Evolutionary conservation across 2,329 filamentous ascomycete genomes (phyloP), one percentile per base, ranked within the genome.

Genomic region (Talaromyces sp.): DNA sequence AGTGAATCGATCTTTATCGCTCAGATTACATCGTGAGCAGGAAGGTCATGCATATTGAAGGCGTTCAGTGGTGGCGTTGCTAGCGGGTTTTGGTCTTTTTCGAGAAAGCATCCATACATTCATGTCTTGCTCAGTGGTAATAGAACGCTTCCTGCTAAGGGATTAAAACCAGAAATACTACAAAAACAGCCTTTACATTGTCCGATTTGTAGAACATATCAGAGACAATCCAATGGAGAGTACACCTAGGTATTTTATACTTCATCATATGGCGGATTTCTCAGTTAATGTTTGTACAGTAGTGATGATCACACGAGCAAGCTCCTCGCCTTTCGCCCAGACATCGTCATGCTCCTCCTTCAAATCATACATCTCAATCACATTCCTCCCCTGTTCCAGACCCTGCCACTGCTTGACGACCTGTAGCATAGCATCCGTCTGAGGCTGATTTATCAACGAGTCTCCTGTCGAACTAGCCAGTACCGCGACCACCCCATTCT

Each of bases 371-470:
- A 82, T 75, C 72, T 70, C 57, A 16, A 81, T 73, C 66, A 81
- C 74, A 71, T 69, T 64, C 60, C 72, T 78, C 77, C 73, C 77
- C 76, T 74, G 76, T 73, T 72, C 77, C 76, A 75, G 76, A 19
- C 41, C 14, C 74, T 84, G 75, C 82, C 82, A 79, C 73, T 78
- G 71, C 76, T 82, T 73, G 79, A 85, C 74, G 74, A 81, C 74
- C 74, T 83, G 68, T 81, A 82, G 71, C 83, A 86, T 81, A 2
- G 58, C 70, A 50, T 76, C 72, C 7, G 73, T 60, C 67, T 82
- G 80, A 1, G 65, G 67, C 52, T 67, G 65, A 70, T 81, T 77
- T 9, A 82, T 77, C 39, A 81, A 68, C 47, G 71, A 74, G 71
- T 82, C 81, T 19, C 76, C 74, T n/a, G 64, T 63, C 4, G 79